Conservation (phyloP, 2,329 filamentous ascomycete species). For the Cladophialophora carrionii region DNA sequence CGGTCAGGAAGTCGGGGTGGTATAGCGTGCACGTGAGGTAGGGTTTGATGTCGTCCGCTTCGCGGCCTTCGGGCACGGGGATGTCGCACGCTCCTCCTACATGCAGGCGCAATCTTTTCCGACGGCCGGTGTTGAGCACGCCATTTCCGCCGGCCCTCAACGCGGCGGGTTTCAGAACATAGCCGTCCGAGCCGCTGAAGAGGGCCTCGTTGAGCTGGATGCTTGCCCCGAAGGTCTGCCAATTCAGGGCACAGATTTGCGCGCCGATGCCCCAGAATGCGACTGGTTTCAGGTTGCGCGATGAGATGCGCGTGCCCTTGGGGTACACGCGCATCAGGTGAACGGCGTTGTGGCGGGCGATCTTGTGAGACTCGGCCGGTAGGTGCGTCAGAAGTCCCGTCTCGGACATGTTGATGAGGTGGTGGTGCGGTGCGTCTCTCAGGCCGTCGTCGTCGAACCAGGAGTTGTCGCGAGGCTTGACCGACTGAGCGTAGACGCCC, state of each 20-base stretch:
- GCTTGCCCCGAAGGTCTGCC: slow-evolving; percentile 38
- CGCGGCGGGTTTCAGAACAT: slow-evolving; percentile 34
- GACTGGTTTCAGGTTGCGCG: slow-evolving; percentile 37
- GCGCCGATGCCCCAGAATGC: slow-evolving; percentile 36
- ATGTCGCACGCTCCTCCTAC: slow-evolving; percentile 35
- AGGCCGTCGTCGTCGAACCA: slow-evolving; percentile 35
- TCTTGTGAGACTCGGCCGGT: slow-evolving; percentile 27
- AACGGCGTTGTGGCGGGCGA: slow-evolving; percentile 34
- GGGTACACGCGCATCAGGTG: slow-evolving; percentile 39
- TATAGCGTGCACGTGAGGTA: slow-evolving; percentile 37
- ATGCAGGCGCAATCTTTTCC: slow-evolving; percentile 34
- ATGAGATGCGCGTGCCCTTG: slow-evolving; percentile 37
- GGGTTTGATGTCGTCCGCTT: slow-evolving; percentile 35
- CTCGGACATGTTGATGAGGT: slow-evolving; percentile 38
- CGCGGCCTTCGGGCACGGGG: slow-evolving; percentile 32
- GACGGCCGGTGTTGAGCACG: slow-evolving; percentile 23
- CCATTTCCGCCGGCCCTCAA: slow-evolving; percentile 32
- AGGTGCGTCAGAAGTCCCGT: slow-evolving; percentile 31
- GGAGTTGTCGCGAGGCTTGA: slow-evolving; percentile 37
- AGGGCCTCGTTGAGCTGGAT: slow-evolving; percentile 38
- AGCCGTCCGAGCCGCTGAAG: slow-evolving; percentile 37
- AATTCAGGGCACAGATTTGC: slow-evolving; percentile 38
- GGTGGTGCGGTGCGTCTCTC: slow-evolving; percentile 32
- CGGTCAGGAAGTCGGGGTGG: slow-evolving; percentile 30
- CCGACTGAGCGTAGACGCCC: slow-evolving; percentile 38